Conservation (phyloP, 1,284 basidiomycete genomes). For the Ceratobasidium papillatum region DNA sequence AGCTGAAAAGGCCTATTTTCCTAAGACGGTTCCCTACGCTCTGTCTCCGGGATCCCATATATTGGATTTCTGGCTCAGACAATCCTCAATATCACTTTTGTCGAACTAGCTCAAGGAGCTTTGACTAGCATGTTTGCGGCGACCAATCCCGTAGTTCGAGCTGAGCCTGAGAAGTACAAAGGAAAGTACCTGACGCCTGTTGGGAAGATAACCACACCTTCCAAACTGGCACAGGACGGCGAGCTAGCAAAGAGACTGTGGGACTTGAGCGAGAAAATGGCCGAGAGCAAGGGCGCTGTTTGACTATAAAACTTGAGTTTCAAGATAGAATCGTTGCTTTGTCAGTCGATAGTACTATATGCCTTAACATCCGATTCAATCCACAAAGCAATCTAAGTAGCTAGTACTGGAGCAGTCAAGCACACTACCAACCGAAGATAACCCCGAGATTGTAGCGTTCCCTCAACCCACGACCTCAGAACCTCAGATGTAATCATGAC, state of each 20-base stretch:
- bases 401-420: no score
- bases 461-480: no score
- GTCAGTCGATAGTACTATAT: no score
- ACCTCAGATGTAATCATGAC: no score
- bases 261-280: slow-evolving; percentile 44
- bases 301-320: neutral
- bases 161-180: slow-evolving; percentile 45
- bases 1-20: no score
- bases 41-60: neutral
- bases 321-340: no score
- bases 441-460: no score
- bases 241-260: slow-evolving; percentile 43
- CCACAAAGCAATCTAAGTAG: no score
- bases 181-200: slow-evolving; percentile 49
- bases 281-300: neutral
- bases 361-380: no score
- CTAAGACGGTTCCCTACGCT: neutral
- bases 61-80: neutral
- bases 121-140: slow-evolving; percentile 50
- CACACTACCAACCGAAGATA: no score
- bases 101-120: slow-evolving; percentile 48
- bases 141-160: slow-evolving; percentile 48
- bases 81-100: slow-evolving; percentile 19
- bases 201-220: slow-evolving; percentile 41
- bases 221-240: slow-evolving; percentile 37